These are phyloP conservation scores for Hypoxylon sp. DNA, from an alignment of 2,329 filamentous ascomycete species.

Conservation along the genomic window DNA sequence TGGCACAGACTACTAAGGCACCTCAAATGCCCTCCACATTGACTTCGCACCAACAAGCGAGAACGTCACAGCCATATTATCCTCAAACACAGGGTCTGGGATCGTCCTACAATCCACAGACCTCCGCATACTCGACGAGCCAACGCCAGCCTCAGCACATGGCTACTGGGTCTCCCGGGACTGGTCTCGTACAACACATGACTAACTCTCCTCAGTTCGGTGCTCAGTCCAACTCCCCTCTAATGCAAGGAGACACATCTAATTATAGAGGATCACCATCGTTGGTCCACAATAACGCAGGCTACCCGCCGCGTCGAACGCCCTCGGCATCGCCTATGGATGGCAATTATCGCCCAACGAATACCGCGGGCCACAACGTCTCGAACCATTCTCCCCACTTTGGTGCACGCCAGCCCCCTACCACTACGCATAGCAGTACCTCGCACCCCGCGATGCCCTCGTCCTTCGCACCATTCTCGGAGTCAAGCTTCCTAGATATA, in stretches of 20 bases:
- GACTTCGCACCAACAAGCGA: conserved; percentile 42
- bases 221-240: conserved; percentile 46
- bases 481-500: conserved; percentile 45
- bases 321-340: conserved; percentile 46
- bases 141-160: conserved; percentile 45
- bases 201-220: conserved; percentile 48
- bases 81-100: conserved; percentile 41
- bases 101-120: conserved; percentile 43
- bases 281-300: conserved; percentile 41
- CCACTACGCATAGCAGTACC: conserved; percentile 42
- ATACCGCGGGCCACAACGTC: conserved; percentile 39
- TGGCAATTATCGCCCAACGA: conserved; percentile 42
- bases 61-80: conserved; percentile 44
- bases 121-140: conserved; percentile 41
- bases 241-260: conserved; percentile 43
- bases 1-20: conserved; percentile 42
- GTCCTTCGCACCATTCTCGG: conserved; percentile 42
- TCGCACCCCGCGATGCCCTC: conserved; percentile 44
- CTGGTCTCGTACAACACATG: conserved; percentile 45
- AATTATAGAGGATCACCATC: conserved; percentile 47
- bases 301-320: conserved; percentile 43
- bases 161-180: conserved; percentile 42
- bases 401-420: conserved; percentile 40
- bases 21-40: conserved; percentile 43
- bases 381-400: conserved; percentile 46